Conservation (phyloP, 306 rosid genomes). For the Acacia melanoxylon region DNA sequence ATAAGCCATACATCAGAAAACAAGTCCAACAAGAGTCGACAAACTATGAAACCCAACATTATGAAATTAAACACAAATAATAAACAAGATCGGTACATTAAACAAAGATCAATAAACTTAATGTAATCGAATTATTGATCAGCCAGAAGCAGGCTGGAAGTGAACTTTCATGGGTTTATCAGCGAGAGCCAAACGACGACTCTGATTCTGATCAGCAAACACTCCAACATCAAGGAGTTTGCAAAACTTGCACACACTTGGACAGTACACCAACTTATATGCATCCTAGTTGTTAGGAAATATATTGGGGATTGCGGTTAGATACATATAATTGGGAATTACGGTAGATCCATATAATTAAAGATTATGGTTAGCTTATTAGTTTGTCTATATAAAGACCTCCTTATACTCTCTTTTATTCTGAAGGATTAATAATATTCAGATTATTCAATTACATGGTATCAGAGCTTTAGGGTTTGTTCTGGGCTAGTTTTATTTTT, state of each 20-base stretch:
- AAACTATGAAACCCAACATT: neutral
- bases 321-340: no score
- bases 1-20: neutral
- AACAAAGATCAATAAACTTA: neutral
- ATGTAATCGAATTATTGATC: neutral
- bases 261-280: constrained; percentile 63
- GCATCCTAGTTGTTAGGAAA: no score
- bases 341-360: no score
- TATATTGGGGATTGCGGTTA: no score
- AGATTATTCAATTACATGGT: no score
- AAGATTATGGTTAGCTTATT: no score
- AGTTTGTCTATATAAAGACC: no score
- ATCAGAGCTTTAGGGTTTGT: no score
- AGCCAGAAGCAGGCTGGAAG: constrained; percentile 33
- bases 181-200: constrained; percentile 35
- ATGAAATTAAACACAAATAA: neutral
- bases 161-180: constrained; percentile 38
- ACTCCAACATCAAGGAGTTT: constrained; percentile 48
- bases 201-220: constrained; percentile 31
- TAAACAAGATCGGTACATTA: neutral
- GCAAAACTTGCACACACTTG: constrained; percentile 54
- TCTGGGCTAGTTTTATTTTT: no score
- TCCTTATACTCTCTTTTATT: no score
- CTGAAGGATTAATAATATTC: no score
- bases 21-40: neutral